Base-by-base conservation (phyloP, 2,329 filamentous ascomycete species). In the Hyphodiscus sp. region DNA sequence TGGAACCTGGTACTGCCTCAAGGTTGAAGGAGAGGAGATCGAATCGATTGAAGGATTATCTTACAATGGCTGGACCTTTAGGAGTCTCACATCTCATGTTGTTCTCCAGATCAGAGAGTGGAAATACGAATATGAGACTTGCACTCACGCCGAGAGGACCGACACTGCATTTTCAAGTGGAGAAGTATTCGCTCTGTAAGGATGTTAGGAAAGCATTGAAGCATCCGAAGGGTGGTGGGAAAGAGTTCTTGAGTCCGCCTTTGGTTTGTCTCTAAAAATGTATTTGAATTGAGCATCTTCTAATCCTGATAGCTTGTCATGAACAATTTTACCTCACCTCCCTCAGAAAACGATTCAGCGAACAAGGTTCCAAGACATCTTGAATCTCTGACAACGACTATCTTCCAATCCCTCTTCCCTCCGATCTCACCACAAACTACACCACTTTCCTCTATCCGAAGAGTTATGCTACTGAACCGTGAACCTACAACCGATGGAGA, bases 341-440 rank as follows among this genome's bases (percentile, higher is more conserved):
- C 77, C 58, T 70, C 72, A 48, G 68, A 73, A 52, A 69, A 78
- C 45, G 80, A 83, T 53, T 72, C 80, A 29, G 79, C 78, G 53
- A 80, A 83, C 20, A 83, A 86, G 57, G 85, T 95, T n/a, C 91
- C 92, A 5, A 95, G 90, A 68, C 91, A 96, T 63, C 87, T 99
- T 66, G 94, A 99, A 73, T 86, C 87, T 20, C 84, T 99, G 30
- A 85, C 91, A 2, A 97, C 91, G 1, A 95, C 91, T 45, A 85
- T 96, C 65, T 99, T 97, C 73, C 92, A 96, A 70, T 95, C 90
- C 8, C 81, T 99, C 38, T 97, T 99, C 66, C 92, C 94, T 3
- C 89, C 91, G 1, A 96, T 99, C 70, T 94, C 94, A 63, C 94
- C 94, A 0, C 90, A 95, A 70, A 82, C 82, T 29, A 95, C 90